A percentile compares a stretch with the other conserved stretches of the same genome.
These are phyloP conservation scores for Lagenidium sp. DNA, from an alignment of 352 stramenopile species.

Conservation along the genomic window DNA sequence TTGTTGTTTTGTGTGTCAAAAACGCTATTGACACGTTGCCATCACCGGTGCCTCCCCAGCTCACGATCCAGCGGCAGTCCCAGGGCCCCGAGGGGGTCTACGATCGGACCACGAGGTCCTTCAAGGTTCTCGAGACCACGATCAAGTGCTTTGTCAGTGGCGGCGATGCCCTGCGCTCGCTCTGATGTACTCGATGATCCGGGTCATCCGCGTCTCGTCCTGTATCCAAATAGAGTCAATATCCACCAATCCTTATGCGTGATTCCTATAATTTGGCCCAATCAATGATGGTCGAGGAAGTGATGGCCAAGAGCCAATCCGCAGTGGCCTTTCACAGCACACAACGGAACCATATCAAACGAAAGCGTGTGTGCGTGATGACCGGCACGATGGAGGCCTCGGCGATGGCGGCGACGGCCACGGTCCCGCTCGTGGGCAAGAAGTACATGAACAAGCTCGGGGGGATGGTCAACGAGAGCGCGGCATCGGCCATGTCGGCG, in stretches of 20 bases:
- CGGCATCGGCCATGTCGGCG: constrained; percentile 47
- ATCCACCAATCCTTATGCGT: too few species aligned
- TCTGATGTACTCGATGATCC: constrained; percentile 1
- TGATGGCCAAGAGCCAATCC: too few species aligned
- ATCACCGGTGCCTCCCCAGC: constrained; percentile 15
- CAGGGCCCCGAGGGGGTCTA: constrained; percentile 14
- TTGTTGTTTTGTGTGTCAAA: background rate
- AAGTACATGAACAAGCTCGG: constrained; percentile 72
- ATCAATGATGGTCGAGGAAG: too few species aligned
- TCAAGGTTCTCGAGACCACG: constrained; percentile 68
- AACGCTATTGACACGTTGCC: background rate
- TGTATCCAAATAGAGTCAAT: too few species aligned
- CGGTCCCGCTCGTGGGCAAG: constrained; percentile 73
- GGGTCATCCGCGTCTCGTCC: too few species aligned
- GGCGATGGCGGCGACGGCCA: constrained; percentile 1
- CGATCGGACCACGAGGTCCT: constrained; percentile 27
- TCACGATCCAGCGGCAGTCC: constrained; percentile 29
- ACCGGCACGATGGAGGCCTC: too few species aligned
- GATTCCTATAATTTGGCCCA: background rate
- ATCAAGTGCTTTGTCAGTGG: constrained; percentile 43
- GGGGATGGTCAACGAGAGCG: constrained; percentile 75
- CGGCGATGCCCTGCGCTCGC: constrained; percentile 17
- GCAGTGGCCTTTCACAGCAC: too few species aligned
- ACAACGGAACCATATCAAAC: too few species aligned
- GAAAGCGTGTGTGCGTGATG: too few species aligned